phyloP scores from a whole-genome alignment of 768 basidiomycete genomes.

The Lentinula edodes region DNA sequence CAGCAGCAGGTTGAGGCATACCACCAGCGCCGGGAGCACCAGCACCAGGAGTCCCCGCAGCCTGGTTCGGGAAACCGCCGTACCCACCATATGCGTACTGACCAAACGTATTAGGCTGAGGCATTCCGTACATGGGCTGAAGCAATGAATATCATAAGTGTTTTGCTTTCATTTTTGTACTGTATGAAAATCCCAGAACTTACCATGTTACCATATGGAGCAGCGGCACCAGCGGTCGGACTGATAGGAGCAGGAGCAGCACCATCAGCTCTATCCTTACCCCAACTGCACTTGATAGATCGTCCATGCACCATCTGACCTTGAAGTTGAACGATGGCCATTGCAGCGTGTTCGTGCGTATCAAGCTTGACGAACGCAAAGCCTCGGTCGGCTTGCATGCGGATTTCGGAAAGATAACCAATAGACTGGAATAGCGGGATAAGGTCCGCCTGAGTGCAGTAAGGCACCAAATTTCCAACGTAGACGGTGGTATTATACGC shows the following conservation, averaged over 20 bases:
- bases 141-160: conserved; percentile 1
- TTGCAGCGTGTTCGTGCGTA: conserved; percentile 96
- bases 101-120: conserved; percentile 73
- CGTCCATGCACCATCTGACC: conserved; percentile 96
- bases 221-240: conserved; percentile 49
- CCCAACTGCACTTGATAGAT: conserved; percentile 99
- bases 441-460: conserved; percentile 94
- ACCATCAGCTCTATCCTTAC: conserved; percentile 87
- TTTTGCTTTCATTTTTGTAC: background rate
- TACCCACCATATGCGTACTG: conserved; percentile 77
- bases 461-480: conserved; percentile 97
- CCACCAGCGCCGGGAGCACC: conserved; percentile 48
- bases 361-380: conserved; percentile 99
- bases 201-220: conserved; percentile 82
- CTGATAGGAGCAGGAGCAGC: conserved; percentile 55
- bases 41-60: conserved; percentile 40
- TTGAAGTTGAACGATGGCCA: conserved; percentile 96
- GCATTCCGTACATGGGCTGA: conserved; percentile 88
- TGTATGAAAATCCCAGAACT: conserved; percentile 17
- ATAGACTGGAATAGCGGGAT: conserved; percentile 98
- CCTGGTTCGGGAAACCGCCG: conserved; percentile 62
- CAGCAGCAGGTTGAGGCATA: conserved; percentile 54
- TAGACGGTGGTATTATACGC: conserved; percentile 95
- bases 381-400: conserved; percentile 98
- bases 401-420: conserved; percentile 96